phyloP scores from a whole-genome alignment of 1,139 yeast genomes.

The Scheffersomyces illinoinensis region DNA sequence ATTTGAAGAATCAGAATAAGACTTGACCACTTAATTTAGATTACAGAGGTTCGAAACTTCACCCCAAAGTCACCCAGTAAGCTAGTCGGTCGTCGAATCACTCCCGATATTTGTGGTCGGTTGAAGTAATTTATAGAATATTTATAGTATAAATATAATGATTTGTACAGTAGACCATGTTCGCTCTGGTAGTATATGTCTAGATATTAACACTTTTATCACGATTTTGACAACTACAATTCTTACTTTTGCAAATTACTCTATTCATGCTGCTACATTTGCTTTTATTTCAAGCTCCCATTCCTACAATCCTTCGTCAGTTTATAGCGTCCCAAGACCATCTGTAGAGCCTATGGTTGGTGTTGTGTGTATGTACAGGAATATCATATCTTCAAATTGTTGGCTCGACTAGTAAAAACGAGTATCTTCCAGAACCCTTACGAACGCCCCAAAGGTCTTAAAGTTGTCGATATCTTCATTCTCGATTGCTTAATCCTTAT shows the following conservation, averaged over 20 bases:
- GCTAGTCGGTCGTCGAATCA: not conserved
- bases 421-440: not conserved
- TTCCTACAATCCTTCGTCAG: not conserved
- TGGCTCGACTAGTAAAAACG: not conserved
- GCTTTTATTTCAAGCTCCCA: not conserved
- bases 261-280: too few species aligned
- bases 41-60: conserved; percentile 9
- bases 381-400: not conserved
- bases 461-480: not conserved
- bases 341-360: not conserved
- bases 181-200: not conserved
- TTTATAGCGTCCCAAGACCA: not conserved
- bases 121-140: not conserved
- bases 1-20: conserved; percentile 14
- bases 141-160: too few species aligned
- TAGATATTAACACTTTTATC: too few species aligned
- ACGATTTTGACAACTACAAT: too few species aligned
- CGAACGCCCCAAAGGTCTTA: not conserved
- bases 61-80: not conserved
- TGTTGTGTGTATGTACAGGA: not conserved
- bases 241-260: too few species aligned
- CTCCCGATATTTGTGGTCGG: not conserved
- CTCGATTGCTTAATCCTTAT: not conserved
- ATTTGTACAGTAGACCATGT: not conserved
- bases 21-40: conserved; percentile 15